phyloP scores from a whole-genome alignment of 495 filamentous ascomycete species.

The Aspergillus cavernicola region DNA sequence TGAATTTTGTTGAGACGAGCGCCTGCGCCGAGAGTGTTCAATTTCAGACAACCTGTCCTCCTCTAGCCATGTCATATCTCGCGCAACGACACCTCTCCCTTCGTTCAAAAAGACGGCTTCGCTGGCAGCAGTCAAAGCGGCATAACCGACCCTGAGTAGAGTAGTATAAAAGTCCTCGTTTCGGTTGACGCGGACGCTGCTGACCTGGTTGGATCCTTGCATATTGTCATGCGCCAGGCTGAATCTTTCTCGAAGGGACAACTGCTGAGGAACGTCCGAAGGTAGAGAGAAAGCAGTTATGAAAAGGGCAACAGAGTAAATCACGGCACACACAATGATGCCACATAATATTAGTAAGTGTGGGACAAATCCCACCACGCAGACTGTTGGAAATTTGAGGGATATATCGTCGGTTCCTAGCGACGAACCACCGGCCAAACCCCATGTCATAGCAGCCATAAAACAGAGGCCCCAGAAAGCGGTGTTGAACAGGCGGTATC shows the following conservation, averaged over 20 bases:
- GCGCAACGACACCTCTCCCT: constrained; percentile 68
- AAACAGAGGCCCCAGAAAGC: constrained; percentile 86
- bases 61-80: constrained; percentile 87
- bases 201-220: constrained; percentile 83
- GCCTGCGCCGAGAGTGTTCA: constrained; percentile 35
- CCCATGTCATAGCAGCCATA: constrained; percentile 75
- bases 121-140: constrained; percentile 82
- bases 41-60: constrained; percentile 70
- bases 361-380: constrained; percentile 90
- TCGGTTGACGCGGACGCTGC: constrained; percentile 70
- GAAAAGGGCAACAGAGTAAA: constrained; percentile 72
- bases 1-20: constrained; percentile 14
- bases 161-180: constrained; percentile 95
- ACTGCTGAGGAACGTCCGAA: constrained; percentile 26
- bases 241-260: constrained; percentile 54
- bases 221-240: constrained; percentile 74
- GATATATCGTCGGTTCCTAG: constrained; percentile 42
- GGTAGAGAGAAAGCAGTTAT: constrained; percentile 72
- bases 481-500: constrained; percentile 76
- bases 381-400: constrained; percentile 86
- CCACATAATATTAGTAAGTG: constrained; percentile 80
- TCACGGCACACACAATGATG: constrained; percentile 65
- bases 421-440: constrained; percentile 56
- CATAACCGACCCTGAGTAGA: constrained; percentile 79
- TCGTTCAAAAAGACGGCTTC: constrained; percentile 96